Base-by-base conservation (phyloP, 2,329 filamentous ascomycete species). In the Tricladium varicosporioides region DNA sequence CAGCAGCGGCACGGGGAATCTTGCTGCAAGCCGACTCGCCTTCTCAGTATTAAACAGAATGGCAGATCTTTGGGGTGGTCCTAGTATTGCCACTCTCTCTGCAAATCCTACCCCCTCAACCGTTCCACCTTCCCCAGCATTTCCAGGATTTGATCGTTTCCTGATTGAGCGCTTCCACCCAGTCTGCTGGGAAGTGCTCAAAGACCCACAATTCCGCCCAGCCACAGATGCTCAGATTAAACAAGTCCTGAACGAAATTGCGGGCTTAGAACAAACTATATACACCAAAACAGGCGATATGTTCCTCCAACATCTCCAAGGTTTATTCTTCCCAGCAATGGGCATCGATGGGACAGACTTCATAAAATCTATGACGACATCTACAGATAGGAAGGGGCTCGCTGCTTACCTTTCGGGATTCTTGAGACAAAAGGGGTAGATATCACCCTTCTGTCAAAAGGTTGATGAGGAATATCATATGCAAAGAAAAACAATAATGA, bases 61-160 rank as follows among this genome's bases (percentile, higher is more conserved):
- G 87, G 90, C 88, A 8, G 79, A 82, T 31, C 86, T 92, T 43
- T 99, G 94, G 93, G 93, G 94, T 56, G 94, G 93, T 0, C 89
- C 91, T 1, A 91, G 96, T 61, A 78, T 88, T 40, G 79, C 83
- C 11, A 80, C 78, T 36, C 80, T 86, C 45, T 75, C 79, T 13
- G 73, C 77, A 48, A 80, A 80, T 56, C 80, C 80, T 2, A 73
- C 72, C 2, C 74, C 80, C 4, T 61, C 82, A 0, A 78, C 76
- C 10, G 74, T 77, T 3, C 77, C 78, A 1, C 77, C 84, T 3
- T 71, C 74, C 10, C 84, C 85, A 10, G 75, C 74, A 15, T 85
- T 99, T 27, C 90, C 92, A 1, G 93, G 94, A 5, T 99, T 99
- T 70, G 92, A 96, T 65, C 82, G 84, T 56, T 97, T 96, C 74